Percentiles rank a stretch among this genome's conserved stretches.
Evolutionary conservation across 345 rosid species (phyloP).

Genomic region (Lepidium africanum): DNA sequence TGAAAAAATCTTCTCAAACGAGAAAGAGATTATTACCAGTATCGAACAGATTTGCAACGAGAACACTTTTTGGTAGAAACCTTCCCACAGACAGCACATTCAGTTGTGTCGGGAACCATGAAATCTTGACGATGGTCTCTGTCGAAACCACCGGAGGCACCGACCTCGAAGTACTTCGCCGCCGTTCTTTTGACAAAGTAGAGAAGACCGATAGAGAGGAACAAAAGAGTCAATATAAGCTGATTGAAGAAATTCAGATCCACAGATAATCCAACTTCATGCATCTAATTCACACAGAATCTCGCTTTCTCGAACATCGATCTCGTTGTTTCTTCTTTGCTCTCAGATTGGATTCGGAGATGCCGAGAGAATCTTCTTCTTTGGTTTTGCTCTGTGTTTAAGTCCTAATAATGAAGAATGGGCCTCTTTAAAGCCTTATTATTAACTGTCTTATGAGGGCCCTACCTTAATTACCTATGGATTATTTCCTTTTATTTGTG

Average conservation of each 20-base stretch:
- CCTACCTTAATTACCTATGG: too few relatives aligned
- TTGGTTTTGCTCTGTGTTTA: slow-evolving; percentile 3
- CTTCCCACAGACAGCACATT: slow-evolving; percentile 38
- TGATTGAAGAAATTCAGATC: slow-evolving; percentile 79
- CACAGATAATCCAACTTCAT: slow-evolving; percentile 60
- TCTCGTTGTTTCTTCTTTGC: slow-evolving; percentile 1
- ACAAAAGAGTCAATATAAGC: slow-evolving; percentile 40
- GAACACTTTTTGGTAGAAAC: slow-evolving; percentile 37
- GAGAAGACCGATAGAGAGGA: slow-evolving; percentile 46
- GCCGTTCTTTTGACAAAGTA: slow-evolving; percentile 72
- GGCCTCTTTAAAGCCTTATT: neutral
- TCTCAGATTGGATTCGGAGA: slow-evolving; percentile 24
- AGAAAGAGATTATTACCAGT: slow-evolving; percentile 36
- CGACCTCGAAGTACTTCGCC: slow-evolving; percentile 86
- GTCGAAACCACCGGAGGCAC: slow-evolving; percentile 53
- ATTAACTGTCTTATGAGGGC: too few relatives aligned
- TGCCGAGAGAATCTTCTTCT: slow-evolving; percentile 16
- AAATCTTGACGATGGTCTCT: slow-evolving; percentile 20
- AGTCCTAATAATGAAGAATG: neutral
- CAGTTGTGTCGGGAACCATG: slow-evolving; percentile 4
- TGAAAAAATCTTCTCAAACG: neutral
- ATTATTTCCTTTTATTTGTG: too few relatives aligned
- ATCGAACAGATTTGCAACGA: slow-evolving; percentile 57
- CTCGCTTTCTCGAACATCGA: slow-evolving; percentile 10
- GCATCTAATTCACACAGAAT: slow-evolving; percentile 44